phyloP scores from a whole-genome alignment of 129 eudicot genomes.

The Flaveria bidentis region DNA sequence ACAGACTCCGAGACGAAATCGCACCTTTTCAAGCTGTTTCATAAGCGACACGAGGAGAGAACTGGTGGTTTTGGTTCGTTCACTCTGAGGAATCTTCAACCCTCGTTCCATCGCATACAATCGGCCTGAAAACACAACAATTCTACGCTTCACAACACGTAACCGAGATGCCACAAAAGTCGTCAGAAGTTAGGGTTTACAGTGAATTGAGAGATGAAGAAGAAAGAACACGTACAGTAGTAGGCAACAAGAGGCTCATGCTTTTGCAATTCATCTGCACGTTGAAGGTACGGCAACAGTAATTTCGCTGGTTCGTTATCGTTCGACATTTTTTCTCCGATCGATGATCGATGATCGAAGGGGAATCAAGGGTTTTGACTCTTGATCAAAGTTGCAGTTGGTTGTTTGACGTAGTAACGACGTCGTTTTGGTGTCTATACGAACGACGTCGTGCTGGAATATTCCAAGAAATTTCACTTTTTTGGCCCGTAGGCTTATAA shows the following conservation, averaged over 20 bases:
- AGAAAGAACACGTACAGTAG: constrained; percentile 53
- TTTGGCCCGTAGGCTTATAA: not conserved
- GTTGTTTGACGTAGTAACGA: constrained; percentile 10
- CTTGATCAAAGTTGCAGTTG: constrained; percentile 26
- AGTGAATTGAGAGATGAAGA: constrained; percentile 13
- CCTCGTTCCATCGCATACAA: constrained; percentile 98
- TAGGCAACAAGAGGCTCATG: constrained; percentile 99
- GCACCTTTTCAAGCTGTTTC: constrained; percentile 91
- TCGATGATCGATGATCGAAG: not conserved
- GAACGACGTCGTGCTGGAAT: constrained; percentile 19
- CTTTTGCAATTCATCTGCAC: constrained; percentile 96
- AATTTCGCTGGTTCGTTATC: constrained; percentile 95
- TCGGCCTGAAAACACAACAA: constrained; percentile 50
- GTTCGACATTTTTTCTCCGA: constrained; percentile 38
- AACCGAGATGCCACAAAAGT: not conserved
- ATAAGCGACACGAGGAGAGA: constrained; percentile 78
- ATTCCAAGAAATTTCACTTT: not conserved
- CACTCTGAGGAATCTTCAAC: constrained; percentile 77
- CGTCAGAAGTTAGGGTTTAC: constrained; percentile 34
- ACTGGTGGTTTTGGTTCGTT: constrained; percentile 80
- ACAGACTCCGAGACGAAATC: not conserved
- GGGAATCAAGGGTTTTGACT: constrained; percentile 2
- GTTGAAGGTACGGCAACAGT: constrained; percentile 85
- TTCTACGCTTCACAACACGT: not conserved
- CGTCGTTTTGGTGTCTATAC: not conserved